Base-by-base conservation (phyloP, 2,329 filamentous ascomycete genomes). In the Neurospora sp. region DNA sequence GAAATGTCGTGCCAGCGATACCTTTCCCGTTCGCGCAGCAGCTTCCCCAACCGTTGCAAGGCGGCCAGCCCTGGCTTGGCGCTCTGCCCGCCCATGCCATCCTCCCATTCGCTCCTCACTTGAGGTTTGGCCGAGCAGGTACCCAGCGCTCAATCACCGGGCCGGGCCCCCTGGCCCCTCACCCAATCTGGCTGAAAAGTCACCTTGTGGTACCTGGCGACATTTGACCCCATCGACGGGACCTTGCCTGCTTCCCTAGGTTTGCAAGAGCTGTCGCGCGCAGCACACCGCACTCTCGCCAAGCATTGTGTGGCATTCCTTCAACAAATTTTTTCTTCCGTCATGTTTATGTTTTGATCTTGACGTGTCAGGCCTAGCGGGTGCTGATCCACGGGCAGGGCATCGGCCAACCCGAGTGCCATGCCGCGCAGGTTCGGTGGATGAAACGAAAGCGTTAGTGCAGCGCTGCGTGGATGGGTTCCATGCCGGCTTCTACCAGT, bases 21-120 rank as follows among this genome's bases (percentile, higher is more conserved):
- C 71, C 73, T 74, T 73, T 73, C 71, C 73, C 73, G 72, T 72
- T 72, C 71, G 39, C 69, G 74, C 72, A 74, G 68, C 68, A 65
- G 36, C 65, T 70, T 72, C 73, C 71, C 69, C 71, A 33, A 62
- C 52, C 52, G 28, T 62, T 62, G 52, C 65, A 52, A 36, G 36
- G 23, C 23, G 57, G 40, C 23, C 52, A 67, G 15, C 6, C 67
- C 66, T 73, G 68, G 71, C 70, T 74, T 74, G 71, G 69, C 33
- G 33, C 33, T 23, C 43, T 36, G 39, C 17, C 19, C 41, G 40
- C 67, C 17, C 52, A 36, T 62, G 52, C 28, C 28, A 8, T 62
- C 28, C 67, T 52, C 33, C 41, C 41, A 23, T 68, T 52, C 67
- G 23, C 39, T 52, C 67, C 39, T 68, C 52, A 36, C 28, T 62